Evolutionary conservation across 2,329 filamentous ascomycete species (phyloP).

Genomic region (Beauveria pseudobassiana): DNA sequence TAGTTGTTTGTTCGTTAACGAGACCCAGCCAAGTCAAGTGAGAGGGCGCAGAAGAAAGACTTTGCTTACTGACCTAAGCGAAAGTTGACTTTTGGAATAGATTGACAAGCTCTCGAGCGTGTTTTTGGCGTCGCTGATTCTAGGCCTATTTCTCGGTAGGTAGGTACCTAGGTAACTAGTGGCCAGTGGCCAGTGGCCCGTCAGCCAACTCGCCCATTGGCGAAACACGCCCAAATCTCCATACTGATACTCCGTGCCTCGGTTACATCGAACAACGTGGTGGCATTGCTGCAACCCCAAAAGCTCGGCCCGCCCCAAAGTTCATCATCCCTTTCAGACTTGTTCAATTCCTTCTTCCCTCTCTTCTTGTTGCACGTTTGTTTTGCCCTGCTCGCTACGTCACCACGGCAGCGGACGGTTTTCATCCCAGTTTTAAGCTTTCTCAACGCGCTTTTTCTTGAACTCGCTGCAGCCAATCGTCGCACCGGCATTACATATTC

Average conservation of each 20-base stretch:
- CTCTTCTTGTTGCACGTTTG: background rate
- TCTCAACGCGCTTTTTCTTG: no score
- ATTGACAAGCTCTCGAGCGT: no score
- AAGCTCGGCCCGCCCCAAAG: slow-evolving; percentile 4
- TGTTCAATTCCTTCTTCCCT: background rate
- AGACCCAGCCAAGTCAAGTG: no score
- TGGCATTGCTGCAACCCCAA: background rate
- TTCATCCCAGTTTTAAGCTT: no score
- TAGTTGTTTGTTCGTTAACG: no score
- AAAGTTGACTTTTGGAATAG: no score
- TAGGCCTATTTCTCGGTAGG: no score
- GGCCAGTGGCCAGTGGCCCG: background rate
- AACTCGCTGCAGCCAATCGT: no score
- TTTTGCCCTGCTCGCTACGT: background rate
- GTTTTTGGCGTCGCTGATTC: no score
- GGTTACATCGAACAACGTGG: background rate
- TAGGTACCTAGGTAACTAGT: background rate
- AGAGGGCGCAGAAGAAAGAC: no score
- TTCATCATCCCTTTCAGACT: background rate
- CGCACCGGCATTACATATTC: no score
- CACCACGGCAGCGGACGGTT: background rate
- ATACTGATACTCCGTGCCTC: background rate
- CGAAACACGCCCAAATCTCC: background rate
- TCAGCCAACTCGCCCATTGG: background rate
- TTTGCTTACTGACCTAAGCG: no score